Evolutionary conservation across 306 rosid species (phyloP), one percentile per base, ranked within the genome.

Genomic region (Gynostemma pentaphyllum): DNA sequence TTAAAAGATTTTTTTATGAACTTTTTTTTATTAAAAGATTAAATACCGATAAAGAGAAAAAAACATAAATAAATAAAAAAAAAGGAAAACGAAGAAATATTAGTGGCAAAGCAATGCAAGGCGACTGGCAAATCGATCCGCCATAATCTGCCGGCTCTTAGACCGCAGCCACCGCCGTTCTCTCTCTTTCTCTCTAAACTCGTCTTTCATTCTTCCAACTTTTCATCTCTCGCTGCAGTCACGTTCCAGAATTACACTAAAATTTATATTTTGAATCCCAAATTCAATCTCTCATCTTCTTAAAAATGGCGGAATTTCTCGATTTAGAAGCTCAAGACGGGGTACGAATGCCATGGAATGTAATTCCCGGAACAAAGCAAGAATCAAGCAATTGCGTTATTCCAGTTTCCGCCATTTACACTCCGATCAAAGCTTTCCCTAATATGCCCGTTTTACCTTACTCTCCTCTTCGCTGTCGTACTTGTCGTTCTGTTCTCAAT

Each of bases 281-380:
- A 27, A 44, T 29, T 63, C n/a, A 48, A 19, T 28, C 2, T 24
- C n/a, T 9, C 37, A 41, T 23, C 23, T 62, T 1, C 13, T 14
- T 24, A 42, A 42, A 28, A 62, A 90, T 88, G 99, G 80, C 90
- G 64, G 99, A 92, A 75, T 92, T 92, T 77, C 45, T 79, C 0
- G 96, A 92, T 76, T 83, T 92, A 5, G 99, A 92, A 63, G 53
- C 85, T 30, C 99, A 88, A 36, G 99, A 92, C 78, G 97, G 99
- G 29, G 97, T 92, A 1, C 95, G 99, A 5, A 92, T 92, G 99
- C 88, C 99, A 2, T 92, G 99, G 99, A 92, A 92, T 74, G 99
- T 92, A 15, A 72, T 92, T 34, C 99, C 99, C 0, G 99, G 99
- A 13, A 86, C 95, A 0, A 88, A 81, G 78, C 94, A 84, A 62